Evolutionary conservation across 2,329 filamentous ascomycete species (phyloP).

Genomic region (Akanthomyces dipterigenus): DNA sequence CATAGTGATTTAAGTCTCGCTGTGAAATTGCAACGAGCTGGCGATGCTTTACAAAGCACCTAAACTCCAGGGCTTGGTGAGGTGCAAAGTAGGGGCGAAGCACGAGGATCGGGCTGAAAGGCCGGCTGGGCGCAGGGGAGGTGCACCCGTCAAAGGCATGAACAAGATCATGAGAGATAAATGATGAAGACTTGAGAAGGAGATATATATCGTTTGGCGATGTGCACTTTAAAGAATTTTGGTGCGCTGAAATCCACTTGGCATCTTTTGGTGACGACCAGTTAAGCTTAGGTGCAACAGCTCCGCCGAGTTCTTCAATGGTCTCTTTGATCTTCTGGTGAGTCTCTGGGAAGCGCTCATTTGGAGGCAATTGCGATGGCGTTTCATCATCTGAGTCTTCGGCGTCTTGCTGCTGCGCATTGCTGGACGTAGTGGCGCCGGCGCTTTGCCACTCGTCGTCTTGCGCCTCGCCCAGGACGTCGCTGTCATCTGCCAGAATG

Average conservation of each 20-base stretch:
- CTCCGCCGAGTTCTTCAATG: constrained; percentile 76
- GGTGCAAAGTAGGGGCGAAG: constrained; percentile 82
- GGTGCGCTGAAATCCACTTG: constrained; percentile 76
- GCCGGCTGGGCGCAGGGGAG: constrained; percentile 30
- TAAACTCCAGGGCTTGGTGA: constrained; percentile 87
- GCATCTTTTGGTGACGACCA: constrained; percentile 97
- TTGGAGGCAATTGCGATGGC: constrained; percentile 36
- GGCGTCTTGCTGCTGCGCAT: constrained; percentile 36
- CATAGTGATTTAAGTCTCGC: constrained; percentile 83
- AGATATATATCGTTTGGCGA: constrained; percentile 88
- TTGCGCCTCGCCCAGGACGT: constrained; percentile 44
- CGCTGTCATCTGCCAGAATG: constrained; percentile 67
- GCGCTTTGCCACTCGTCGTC: constrained; percentile 43
- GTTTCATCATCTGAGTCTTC: constrained; percentile 48
- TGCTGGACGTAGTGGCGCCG: constrained; percentile 19
- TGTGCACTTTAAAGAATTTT: constrained; percentile 87
- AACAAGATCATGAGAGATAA: constrained; percentile 88
- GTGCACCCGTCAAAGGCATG: constrained; percentile 76
- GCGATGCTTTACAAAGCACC: constrained; percentile 85
- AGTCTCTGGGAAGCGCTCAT: constrained; percentile 59
- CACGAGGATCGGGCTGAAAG: constrained; percentile 71
- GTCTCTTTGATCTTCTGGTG: constrained; percentile 70
- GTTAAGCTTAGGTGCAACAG: constrained; percentile 88
- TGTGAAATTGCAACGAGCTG: constrained; percentile 78
- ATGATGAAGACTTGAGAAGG: constrained; percentile 88